Evolutionary conservation across 2,329 filamentous ascomycete species (phyloP), one percentile per base, ranked within the genome.

Genomic region (Ophiostoma populinum): DNA sequence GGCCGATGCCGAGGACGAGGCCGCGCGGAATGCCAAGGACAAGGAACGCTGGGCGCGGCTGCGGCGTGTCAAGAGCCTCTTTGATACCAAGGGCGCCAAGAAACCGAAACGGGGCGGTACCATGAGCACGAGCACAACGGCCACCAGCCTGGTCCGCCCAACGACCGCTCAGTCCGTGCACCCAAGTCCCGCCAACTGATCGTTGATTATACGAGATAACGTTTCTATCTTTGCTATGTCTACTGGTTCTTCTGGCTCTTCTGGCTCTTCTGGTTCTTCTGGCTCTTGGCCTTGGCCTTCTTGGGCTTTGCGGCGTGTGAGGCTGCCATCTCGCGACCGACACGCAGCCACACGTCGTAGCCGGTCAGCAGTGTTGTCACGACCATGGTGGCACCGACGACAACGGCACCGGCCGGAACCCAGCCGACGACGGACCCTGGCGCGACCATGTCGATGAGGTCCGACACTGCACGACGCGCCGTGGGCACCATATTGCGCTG

Each of bases 41-140:
- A 78, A 78, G 51, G 74, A 79, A 53, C 63, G 77, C 43, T 81
- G 76, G 76, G 68, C 74, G n/a, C 65, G 74, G 44, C 55, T 83
- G 42, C 66, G 74, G 46, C 67, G 70, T 39, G 75, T 83, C 39
- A 79, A 79, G 61, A 80, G 75, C 48, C 54, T 80, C 31, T 73
- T 83, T 47, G 73, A 78, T 42, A 63, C 69, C 6, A 81, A 79
- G 51, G 64, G 62, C 2, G 33, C 61, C 7, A 71, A 61, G 49
- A 75, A 66, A 48, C 51, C 63, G 35, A 57, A 44, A 43, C 42
- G 43, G n/a, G 18, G 26, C 2, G 35, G 38, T 16, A 30, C 28
- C n/a, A n/a, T n/a, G n/a, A n/a, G n/a, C n/a, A n/a, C n/a, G n/a
- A n/a, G 34, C 22, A 17, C 12, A 12, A 12, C 5, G 38, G 39